Evolutionary conservation across 2,329 filamentous ascomycete genomes (phyloP).

Genomic region (Hymenoscyphus albidus): DNA sequence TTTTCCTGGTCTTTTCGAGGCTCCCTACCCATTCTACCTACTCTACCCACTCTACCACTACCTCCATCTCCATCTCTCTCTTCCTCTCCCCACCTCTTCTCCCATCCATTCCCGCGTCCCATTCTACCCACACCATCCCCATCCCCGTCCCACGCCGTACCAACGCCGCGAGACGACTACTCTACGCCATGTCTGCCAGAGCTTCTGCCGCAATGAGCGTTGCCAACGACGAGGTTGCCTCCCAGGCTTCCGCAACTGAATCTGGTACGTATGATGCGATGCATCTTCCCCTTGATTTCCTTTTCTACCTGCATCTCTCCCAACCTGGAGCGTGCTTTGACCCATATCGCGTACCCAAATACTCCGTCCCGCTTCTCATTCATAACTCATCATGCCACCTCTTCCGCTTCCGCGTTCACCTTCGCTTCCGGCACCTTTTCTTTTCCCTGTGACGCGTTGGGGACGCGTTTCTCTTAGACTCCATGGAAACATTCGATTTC

Average conservation of each 20-base stretch:
- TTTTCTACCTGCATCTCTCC: not conserved
- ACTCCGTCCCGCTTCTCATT: not conserved
- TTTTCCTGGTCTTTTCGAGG: conserved; percentile 3
- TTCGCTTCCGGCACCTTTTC: not conserved
- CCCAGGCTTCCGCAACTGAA: not conserved
- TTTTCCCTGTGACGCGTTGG: not conserved
- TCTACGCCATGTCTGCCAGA: not conserved
- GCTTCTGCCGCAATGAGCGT: not conserved
- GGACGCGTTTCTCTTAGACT: not conserved
- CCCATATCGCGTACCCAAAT: not conserved
- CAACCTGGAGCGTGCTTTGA: not conserved
- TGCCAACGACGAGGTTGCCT: not conserved
- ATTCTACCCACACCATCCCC: too few relatives aligned
- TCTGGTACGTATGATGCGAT: not conserved
- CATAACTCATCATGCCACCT: not conserved
- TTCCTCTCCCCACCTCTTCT: too few relatives aligned
- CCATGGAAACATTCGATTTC: not conserved
- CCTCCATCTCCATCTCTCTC: too few relatives aligned
- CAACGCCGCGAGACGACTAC: not conserved
- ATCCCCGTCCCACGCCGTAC: not conserved
- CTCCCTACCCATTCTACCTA: not conserved
- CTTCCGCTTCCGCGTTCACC: not conserved
- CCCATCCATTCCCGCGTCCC: too few relatives aligned
- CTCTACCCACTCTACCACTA: not conserved
- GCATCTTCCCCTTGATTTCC: not conserved